Conservation (phyloP, 148 eudicot species). For the Oxyria digyna region DNA sequence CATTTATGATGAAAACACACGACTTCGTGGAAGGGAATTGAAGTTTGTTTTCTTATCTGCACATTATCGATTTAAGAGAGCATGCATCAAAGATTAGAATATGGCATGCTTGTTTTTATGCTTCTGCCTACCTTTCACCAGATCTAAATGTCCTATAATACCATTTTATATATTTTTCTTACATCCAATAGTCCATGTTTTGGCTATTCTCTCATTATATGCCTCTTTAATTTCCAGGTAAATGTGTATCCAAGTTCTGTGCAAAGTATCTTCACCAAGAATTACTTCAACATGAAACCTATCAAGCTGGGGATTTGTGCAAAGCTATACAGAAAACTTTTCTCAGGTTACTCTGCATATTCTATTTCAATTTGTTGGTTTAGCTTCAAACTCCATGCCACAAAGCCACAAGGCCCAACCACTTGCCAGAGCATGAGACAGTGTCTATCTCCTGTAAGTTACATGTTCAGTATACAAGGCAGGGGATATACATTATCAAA, state of each 20-base stretch:
- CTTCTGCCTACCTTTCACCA: background rate
- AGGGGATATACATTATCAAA: slow-evolving; percentile 5
- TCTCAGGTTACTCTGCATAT: slow-evolving; percentile 39
- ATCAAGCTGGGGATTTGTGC: slow-evolving; percentile 41
- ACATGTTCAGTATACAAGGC: background rate
- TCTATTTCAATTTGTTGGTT: slow-evolving; percentile 7
- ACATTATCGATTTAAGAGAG: background rate
- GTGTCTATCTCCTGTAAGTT: slow-evolving; percentile 4
- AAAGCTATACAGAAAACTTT: slow-evolving; percentile 41
- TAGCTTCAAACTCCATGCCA: slow-evolving; percentile 4
- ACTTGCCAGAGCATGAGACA: slow-evolving; percentile 4
- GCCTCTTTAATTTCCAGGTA: slow-evolving; percentile 31
- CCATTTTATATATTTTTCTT: background rate
- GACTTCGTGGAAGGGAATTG: background rate
- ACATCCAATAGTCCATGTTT: background rate
- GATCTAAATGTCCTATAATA: background rate
- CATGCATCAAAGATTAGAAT: background rate
- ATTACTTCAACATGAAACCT: slow-evolving; percentile 44
- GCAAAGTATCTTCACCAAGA: slow-evolving; percentile 75
- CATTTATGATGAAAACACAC: background rate
- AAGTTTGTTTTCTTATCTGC: background rate
- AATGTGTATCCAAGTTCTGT: slow-evolving; percentile 70
- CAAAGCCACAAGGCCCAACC: slow-evolving; percentile 6
- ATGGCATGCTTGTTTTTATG: background rate
- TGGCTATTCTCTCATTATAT: background rate